Base-by-base conservation (phyloP, 2,329 filamentous ascomycete genomes). In the Penicillium sp. region DNA sequence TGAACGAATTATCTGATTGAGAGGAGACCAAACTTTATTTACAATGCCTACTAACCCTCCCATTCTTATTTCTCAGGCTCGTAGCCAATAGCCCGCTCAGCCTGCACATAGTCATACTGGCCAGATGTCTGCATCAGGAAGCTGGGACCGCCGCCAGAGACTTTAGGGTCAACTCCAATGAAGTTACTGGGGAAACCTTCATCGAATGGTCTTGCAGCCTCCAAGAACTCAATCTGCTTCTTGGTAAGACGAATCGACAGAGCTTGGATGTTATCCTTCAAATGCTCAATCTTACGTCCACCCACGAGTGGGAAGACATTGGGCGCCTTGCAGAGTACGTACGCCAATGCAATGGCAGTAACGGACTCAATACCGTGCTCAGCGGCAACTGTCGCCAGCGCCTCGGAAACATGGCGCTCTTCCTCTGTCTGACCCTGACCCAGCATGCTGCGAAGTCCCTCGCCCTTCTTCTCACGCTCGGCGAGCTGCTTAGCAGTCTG, bases 251-350 rank as follows among this genome's bases (percentile, higher is more conserved):
- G 35, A 5, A 39, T 39, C 1, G 78, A 80, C 37, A 93, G 77
- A 0, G 88, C 87, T 66, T 88, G 83, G 62, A 92, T 88, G 66
- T 91, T 92, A 56, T 80, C 81, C 68, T 87, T 83, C 42, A 93
- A 76, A 68, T 92, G 88, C 50, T 88, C 84, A 10, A 90, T 72
- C 64, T 86, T 91, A 11, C 88, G 81, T 0, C 87, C 87, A 11
- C 89, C 89, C 4, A 91, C 79, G 42, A 92, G 85, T 1, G 90
- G 90, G 68, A 90, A 91, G 13, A 92, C 86, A 65, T 90, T 85
- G 0, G 88, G 84, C 0, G 86, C 78, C 75, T 92, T 91, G 62
- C 85, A 82, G 80, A 90, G 83, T 14, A 92, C 85, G 67, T 92
- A 92, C 2, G 89, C 89, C 25, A 92, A 74, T 9, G 89, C 89